Base-by-base conservation (phyloP, 2,329 filamentous ascomycete species). In the Akanthomyces uredinophilus region DNA sequence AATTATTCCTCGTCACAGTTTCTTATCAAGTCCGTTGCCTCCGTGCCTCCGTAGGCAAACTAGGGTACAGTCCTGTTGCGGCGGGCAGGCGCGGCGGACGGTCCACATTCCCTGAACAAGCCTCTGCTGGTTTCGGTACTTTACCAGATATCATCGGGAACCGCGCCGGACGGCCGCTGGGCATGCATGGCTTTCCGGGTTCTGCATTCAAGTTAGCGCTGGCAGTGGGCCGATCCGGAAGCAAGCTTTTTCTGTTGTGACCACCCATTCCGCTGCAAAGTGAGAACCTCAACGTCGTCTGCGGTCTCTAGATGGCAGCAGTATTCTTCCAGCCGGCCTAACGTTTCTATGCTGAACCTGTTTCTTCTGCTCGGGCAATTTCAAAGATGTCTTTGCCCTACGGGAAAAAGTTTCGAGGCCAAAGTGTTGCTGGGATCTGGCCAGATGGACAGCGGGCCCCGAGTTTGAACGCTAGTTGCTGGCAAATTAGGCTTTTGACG, bases 81-180 rank as follows among this genome's bases (percentile, higher is more conserved):
- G 20, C 22, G 29, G 20, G 58, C 24, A 16, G 32, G 32, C 32
- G 29, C n/a, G 29, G 29, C 22, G 5, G 24, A n/a, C 11, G 29
- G 20, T 43, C 51, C 59, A 54, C 59, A 55, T 55, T 61, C 51
- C 43, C 59, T 49, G 16, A n/a, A n/a, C 35, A 50, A 24, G 2
- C 32, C 24, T 35, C 22, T 55, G 51, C 51, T 61, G 32, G 59
- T 61, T 54, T 27, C 59, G 59, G 59, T 55, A 55, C 50, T 47
- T 55, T 43, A 32, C 20, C 51, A 50, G n/a, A 50, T 54, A 53
- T 52, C 49, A 55, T 61, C 59, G 59, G 59, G 14, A 61, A 56
- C 32, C 22, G 20, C 47, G 50, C 58, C 58, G 58, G 43, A 43
- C 32, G 37, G 27, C 27, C 50, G 35, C 24, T 39, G 58, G 58